Evolutionary conservation across 192 early-diverging fungal genomes (phyloP), one percentile per base, ranked within the genome.

Genomic region (Linnemannia hyalina): DNA sequence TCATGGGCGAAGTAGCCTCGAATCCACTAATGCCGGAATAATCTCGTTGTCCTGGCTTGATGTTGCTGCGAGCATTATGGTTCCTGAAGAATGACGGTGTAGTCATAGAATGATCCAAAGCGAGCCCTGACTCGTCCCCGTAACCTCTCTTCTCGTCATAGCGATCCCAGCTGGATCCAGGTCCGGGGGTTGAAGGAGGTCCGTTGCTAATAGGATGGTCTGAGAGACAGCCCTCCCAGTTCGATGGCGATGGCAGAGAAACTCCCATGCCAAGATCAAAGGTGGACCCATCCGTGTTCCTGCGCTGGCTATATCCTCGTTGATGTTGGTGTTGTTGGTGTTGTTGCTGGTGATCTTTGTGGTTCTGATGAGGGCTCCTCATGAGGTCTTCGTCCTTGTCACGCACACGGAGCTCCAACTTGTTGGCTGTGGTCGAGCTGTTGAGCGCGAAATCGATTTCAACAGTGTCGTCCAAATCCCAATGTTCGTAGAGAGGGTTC

Each of bases 361-460:
- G 57, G 1, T 68, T 47, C 22, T 20, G 13, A 7, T 68, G 40
- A 40, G 82, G 82, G 46, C 65, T 78, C 36, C 44, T 60, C 42
- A 75, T 11, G 23, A 40, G 5, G 8, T 70, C 70, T 8, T 75
- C 78, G 44, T 73, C 46, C 7, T 63, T 78, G 38, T 57, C 81
- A 3, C 60, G 65, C 13, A 70, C 70, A 44, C 81, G 29, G 32
- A 81, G 76, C 35, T 72, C 52, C 72, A 82, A 22, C 26, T 75
- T 82, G 4, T 54, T 73, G 1, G 3, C 23, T 2, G 74, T 73
- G 2, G 74, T 46, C 0, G 81, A 75, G 73, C 80, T 88, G 35
- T 73, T 90, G 32, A 87, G 69, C 40, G 82, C 82, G 76, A 77
- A 83, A 55, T 87, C 78, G 68, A 89, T 75, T 74, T 90, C 88